A percentile compares a stretch with the other conserved stretches of the same genome.
These are phyloP conservation scores for Acacia acuminata DNA, from an alignment of 306 rosid genomes.

Conservation along the genomic window DNA sequence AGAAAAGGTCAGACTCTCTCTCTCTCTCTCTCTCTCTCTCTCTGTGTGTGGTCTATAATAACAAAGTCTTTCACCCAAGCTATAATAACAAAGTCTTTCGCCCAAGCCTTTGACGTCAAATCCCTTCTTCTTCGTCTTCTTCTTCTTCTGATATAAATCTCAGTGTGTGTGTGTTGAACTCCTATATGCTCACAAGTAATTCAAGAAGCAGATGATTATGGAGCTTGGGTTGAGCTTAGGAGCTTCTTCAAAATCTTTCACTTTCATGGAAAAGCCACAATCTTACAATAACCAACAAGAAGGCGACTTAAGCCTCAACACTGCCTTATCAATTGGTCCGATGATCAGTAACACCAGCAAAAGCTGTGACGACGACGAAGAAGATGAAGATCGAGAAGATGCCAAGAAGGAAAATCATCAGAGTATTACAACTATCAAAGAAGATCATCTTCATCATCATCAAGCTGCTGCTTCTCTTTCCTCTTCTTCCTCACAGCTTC, in stretches of 20 bases:
- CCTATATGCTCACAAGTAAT: conserved; percentile 8
- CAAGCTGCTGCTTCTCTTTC: background rate
- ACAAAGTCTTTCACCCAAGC: conserved; percentile 49
- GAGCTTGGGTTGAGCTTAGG: conserved; percentile 89
- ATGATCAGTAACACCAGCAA: background rate
- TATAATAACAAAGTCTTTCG: conserved; percentile 49
- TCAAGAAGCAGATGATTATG: conserved; percentile 70
- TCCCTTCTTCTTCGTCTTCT: conserved; percentile 16
- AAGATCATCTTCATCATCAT: background rate
- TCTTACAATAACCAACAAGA: background rate
- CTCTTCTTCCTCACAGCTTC: conserved; percentile 55
- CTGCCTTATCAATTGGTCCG: conserved; percentile 62
- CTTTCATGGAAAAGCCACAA: background rate
- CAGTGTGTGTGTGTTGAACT: background rate
- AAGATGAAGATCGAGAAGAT: conserved; percentile 1
- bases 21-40: background rate
- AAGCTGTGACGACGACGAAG: background rate
- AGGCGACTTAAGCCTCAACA: conserved; percentile 61
- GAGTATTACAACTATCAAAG: background rate
- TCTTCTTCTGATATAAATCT: background rate
- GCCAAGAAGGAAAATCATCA: conserved; percentile 4
- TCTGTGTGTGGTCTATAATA: conserved; percentile 12
- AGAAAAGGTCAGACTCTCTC: conserved; percentile 15
- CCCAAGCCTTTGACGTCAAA: conserved; percentile 35
- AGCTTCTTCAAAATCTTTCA: conserved; percentile 58